phyloP scores from a whole-genome alignment of 202 grass and related monocot species.

The Elaeis oleifera region DNA sequence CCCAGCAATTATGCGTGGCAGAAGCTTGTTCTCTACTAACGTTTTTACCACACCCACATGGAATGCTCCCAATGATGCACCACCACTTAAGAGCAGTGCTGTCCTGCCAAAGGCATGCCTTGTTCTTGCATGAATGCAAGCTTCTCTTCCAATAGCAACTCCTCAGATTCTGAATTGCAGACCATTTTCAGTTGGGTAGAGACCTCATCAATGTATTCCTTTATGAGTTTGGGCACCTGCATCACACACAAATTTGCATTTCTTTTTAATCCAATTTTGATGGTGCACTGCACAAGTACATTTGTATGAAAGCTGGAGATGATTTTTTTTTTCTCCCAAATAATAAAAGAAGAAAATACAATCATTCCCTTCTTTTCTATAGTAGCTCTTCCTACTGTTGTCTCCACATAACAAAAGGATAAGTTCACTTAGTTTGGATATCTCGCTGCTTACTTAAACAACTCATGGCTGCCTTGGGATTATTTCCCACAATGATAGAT shows the following conservation, averaged over 20 bases:
- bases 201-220: constrained; percentile 93
- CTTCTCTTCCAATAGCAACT: constrained; percentile 79
- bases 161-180: constrained; percentile 71
- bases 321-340: too few relatives aligned
- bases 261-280: background rate
- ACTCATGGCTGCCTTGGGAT: too few relatives aligned
- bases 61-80: constrained; percentile 82
- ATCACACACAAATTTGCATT: too few relatives aligned
- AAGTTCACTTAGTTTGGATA: too few relatives aligned
- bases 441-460: too few relatives aligned
- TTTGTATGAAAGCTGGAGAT: too few relatives aligned
- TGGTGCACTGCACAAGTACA: too few relatives aligned
- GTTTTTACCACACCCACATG: constrained; percentile 92
- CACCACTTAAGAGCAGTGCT: constrained; percentile 78
- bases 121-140: constrained; percentile 95
- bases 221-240: constrained; percentile 83
- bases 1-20: constrained; percentile 88
- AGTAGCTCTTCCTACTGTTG: too few relatives aligned
- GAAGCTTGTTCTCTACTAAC: constrained; percentile 75
- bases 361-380: too few relatives aligned
- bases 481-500: too few relatives aligned
- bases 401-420: too few relatives aligned
- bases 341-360: too few relatives aligned
- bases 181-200: constrained; percentile 84
- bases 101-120: constrained; percentile 93